phyloP scores from a whole-genome alignment of 805 yeast genomes.

The Scheffersomyces amazonensis region DNA sequence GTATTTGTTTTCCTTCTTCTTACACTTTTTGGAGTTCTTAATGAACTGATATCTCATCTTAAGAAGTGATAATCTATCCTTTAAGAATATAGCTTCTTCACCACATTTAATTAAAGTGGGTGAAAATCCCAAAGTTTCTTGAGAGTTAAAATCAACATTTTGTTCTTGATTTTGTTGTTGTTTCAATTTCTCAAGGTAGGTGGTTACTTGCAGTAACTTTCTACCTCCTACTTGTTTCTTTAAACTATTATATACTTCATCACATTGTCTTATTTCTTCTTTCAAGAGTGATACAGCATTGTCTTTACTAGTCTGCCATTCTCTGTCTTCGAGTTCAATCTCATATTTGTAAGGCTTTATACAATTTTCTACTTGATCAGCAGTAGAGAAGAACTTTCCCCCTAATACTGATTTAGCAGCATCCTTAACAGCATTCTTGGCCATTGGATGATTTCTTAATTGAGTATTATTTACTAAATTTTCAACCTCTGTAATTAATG shows the following conservation, averaged over 20 bases:
- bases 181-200: conserved; percentile 57
- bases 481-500: conserved; percentile 73
- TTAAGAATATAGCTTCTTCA: conserved; percentile 76
- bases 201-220: conserved; percentile 78
- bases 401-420: conserved; percentile 81
- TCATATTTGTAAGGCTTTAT: conserved; percentile 97
- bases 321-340: conserved; percentile 92
- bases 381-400: conserved; percentile 80
- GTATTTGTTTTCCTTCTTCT: conserved; percentile 73
- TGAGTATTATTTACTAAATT: conserved; percentile 72
- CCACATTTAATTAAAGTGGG: conserved; percentile 72
- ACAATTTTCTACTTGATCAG: conserved; percentile 98
- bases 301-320: conserved; percentile 81
- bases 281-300: conserved; percentile 70
- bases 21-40: conserved; percentile 73
- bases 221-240: conserved; percentile 77
- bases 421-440: conserved; percentile 74
- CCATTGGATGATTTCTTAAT: conserved; percentile 81
- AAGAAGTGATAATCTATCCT: conserved; percentile 67
- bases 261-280: conserved; percentile 86
- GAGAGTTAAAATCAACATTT: conserved; percentile 40
- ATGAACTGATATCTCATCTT: conserved; percentile 70
- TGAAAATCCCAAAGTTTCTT: conserved; percentile 84
- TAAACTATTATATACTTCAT: conserved; percentile 54
- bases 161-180: conserved; percentile 26